These are phyloP conservation scores for Aureobasidium musti DNA, from an alignment of 2,329 filamentous ascomycete species.

Conservation along the genomic window DNA sequence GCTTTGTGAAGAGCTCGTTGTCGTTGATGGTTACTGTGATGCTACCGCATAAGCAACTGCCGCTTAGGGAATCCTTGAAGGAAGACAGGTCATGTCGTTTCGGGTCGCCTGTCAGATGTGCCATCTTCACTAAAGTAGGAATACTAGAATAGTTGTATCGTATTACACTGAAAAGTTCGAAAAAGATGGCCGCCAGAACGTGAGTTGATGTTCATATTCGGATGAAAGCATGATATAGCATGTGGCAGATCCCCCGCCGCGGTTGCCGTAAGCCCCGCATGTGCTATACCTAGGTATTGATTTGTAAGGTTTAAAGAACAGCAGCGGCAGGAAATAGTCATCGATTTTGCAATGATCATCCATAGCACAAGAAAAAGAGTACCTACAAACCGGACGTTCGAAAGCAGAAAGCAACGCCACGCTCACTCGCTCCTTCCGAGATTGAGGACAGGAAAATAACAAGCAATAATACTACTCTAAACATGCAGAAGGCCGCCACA, in stretches of 20 bases:
- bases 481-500: neutral
- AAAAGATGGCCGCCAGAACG: neutral
- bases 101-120: constrained; percentile 45
- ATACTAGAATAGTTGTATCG: neutral
- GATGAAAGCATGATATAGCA: neutral
- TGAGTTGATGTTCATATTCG: neutral
- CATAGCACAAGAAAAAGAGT: neutral
- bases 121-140: constrained; percentile 34
- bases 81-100: constrained; percentile 42
- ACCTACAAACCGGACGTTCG: neutral
- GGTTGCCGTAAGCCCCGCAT: constrained; percentile 1
- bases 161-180: neutral
- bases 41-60: constrained; percentile 51
- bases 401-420: neutral
- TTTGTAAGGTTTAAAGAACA: neutral
- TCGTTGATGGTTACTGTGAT: constrained; percentile 54
- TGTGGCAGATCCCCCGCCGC: neutral
- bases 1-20: constrained; percentile 46
- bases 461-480: neutral
- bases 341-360: neutral
- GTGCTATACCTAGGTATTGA: neutral
- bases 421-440: neutral
- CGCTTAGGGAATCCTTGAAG: constrained; percentile 43
- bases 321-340: neutral
- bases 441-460: neutral